Percentiles rank a stretch among this genome's conserved stretches.
These are phyloP conservation scores for Tylopilus sp. DNA, from an alignment of 768 basidiomycete genomes.

Conservation along the genomic window DNA sequence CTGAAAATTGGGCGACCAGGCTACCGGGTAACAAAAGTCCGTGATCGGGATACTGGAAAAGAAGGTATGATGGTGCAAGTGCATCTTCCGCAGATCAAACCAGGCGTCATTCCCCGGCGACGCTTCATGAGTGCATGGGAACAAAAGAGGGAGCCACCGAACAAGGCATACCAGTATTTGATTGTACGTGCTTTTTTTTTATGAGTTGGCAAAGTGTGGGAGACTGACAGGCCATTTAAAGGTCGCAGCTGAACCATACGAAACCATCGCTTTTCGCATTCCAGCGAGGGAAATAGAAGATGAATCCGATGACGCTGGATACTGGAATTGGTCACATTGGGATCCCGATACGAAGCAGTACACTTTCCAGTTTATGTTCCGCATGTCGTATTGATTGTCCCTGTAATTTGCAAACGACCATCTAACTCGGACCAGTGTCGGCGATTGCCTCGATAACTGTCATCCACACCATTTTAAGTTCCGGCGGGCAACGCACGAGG, in stretches of 20 bases:
- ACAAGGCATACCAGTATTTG: constrained; percentile 95
- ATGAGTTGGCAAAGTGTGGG: not conserved
- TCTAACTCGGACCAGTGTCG: not conserved
- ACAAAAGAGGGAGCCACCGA: constrained; percentile 91
- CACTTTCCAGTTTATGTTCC: constrained; percentile 97
- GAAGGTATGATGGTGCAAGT: constrained; percentile 98
- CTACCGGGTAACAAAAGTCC: constrained; percentile 94
- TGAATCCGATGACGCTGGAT: constrained; percentile 84
- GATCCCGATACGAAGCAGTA: constrained; percentile 99
- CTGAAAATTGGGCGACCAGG: constrained; percentile 96
- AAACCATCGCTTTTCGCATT: constrained; percentile 98
- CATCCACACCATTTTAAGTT: not conserved
- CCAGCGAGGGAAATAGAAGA: constrained; percentile 97
- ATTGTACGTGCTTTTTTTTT: constrained; percentile 60
- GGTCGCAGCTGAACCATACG: constrained; percentile 99
- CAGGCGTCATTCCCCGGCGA: constrained; percentile 76
- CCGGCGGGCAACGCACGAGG: constrained; percentile 4
- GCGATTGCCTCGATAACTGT: not conserved
- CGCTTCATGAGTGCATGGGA: constrained; percentile 99
- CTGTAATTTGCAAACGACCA: constrained; percentile 7
- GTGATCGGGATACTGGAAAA: constrained; percentile 85
- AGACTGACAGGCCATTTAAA: constrained; percentile 36
- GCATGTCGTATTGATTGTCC: constrained; percentile 40
- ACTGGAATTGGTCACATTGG: constrained; percentile 99
- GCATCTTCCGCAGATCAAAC: constrained; percentile 91